Percentiles rank a stretch among this genome's conserved stretches.
Conservation (phyloP, 2,329 filamentous ascomycete species). For the Scedosporium apiospermum region DNA sequence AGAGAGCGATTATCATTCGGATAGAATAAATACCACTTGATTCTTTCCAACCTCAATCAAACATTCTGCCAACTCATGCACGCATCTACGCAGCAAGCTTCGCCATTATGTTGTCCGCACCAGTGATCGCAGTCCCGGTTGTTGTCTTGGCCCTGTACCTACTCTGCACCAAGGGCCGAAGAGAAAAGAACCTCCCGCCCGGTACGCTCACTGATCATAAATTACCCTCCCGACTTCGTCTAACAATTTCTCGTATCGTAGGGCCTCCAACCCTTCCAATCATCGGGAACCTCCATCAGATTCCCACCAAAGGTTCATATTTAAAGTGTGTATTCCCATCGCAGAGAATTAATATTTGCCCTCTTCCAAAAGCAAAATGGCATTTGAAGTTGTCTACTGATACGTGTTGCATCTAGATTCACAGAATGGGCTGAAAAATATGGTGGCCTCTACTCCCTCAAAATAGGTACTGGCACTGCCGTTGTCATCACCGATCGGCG, state of each 20-base stretch:
- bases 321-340: constrained; percentile 13
- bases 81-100: too few relatives aligned
- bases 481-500: constrained; percentile 29
- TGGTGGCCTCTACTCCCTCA: constrained; percentile 31
- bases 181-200: too few relatives aligned
- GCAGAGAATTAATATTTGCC: constrained; percentile 17
- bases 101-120: too few relatives aligned
- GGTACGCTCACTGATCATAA: too few relatives aligned
- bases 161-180: too few relatives aligned
- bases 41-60: too few relatives aligned
- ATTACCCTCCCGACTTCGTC: too few relatives aligned
- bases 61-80: too few relatives aligned
- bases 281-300: constrained; percentile 27
- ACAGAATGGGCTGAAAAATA: constrained; percentile 32
- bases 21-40: too few relatives aligned
- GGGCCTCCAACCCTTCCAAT: constrained; percentile 30
- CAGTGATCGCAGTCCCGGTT: too few relatives aligned
- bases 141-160: too few relatives aligned
- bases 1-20: too few relatives aligned
- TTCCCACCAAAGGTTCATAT: constrained; percentile 7
- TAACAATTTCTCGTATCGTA: background rate
- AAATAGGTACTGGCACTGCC: constrained; percentile 28
- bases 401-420: constrained; percentile 19
- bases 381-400: background rate
- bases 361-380: background rate